Evolutionary conservation across 352 stramenopile genomes (phyloP).

Genomic region (Pelagophyceae sp.): DNA sequence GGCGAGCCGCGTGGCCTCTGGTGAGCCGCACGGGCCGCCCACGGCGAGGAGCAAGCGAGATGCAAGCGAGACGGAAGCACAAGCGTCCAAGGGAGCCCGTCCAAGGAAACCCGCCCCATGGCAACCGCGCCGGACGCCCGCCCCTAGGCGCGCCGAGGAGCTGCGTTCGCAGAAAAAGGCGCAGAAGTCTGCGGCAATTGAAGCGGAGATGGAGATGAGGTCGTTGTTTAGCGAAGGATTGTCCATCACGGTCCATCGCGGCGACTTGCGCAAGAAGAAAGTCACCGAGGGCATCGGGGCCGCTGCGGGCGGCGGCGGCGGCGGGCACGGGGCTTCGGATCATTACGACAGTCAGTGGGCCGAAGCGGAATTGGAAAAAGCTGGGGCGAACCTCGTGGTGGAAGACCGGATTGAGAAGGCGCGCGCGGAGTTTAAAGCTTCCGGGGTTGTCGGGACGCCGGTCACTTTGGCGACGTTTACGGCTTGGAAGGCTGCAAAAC

Average conservation of each 20-base stretch:
- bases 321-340: conserved; percentile 31
- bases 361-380: conserved; percentile 1
- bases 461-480: conserved; percentile 62
- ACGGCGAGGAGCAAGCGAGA: conserved; percentile 40
- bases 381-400: conserved; percentile 23
- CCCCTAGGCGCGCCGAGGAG: not conserved
- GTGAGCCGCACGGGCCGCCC: too few relatives aligned
- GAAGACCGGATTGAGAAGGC: conserved; percentile 67
- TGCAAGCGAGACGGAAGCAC: conserved; percentile 42
- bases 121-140: not conserved
- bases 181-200: not conserved
- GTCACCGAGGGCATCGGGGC: conserved; percentile 50
- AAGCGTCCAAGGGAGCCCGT: conserved; percentile 65
- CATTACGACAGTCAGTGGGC: conserved; percentile 15
- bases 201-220: conserved; percentile 49
- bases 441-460: conserved; percentile 51
- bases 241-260: conserved; percentile 48
- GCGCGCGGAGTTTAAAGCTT: conserved; percentile 52
- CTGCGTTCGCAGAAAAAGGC: not conserved
- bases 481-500: conserved; percentile 57
- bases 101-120: conserved; percentile 61
- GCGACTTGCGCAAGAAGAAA: conserved; percentile 45
- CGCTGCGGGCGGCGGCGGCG: conserved; percentile 47
- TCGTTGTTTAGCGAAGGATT: conserved; percentile 57
- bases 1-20: too few relatives aligned